Evolutionary conservation across 441 rosid genomes (phyloP).

Genomic region (Erysimum pusillum): DNA sequence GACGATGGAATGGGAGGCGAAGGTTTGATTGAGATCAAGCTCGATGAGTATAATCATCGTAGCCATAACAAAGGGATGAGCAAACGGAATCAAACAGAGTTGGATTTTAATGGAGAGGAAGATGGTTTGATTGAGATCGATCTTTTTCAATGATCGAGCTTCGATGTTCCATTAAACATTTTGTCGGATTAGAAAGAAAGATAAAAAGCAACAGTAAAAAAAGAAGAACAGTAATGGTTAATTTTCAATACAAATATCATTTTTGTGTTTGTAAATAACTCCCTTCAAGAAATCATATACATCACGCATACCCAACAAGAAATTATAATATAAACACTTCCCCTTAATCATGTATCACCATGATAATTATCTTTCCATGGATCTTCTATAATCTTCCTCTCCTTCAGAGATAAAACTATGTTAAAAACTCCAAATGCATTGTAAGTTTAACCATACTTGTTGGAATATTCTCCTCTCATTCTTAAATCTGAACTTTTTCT

Average conservation of each 20-base stretch:
- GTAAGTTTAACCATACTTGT: no score
- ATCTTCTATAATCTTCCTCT: no score
- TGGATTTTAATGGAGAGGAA: slow-evolving; percentile 68
- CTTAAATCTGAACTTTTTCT: background rate
- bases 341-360: background rate
- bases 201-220: background rate
- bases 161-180: slow-evolving; percentile 5
- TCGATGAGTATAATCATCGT: slow-evolving; percentile 28
- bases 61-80: slow-evolving; percentile 8
- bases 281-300: no score
- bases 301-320: background rate
- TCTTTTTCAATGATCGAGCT: slow-evolving; percentile 52
- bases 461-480: background rate
- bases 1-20: slow-evolving; percentile 43
- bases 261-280: no score
- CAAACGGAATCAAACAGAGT: slow-evolving; percentile 39
- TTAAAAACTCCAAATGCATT: no score
- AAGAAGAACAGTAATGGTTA: no score
- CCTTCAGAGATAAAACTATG: no score
- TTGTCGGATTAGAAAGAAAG: background rate
- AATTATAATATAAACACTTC: background rate
- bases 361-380: no score
- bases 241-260: no score
- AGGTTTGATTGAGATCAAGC: slow-evolving; percentile 71
- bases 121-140: slow-evolving; percentile 81